Percentiles rank a stretch among this genome's conserved stretches.
These are phyloP conservation scores for Mycena metata DNA, from an alignment of 768 basidiomycete genomes.

Conservation along the genomic window DNA sequence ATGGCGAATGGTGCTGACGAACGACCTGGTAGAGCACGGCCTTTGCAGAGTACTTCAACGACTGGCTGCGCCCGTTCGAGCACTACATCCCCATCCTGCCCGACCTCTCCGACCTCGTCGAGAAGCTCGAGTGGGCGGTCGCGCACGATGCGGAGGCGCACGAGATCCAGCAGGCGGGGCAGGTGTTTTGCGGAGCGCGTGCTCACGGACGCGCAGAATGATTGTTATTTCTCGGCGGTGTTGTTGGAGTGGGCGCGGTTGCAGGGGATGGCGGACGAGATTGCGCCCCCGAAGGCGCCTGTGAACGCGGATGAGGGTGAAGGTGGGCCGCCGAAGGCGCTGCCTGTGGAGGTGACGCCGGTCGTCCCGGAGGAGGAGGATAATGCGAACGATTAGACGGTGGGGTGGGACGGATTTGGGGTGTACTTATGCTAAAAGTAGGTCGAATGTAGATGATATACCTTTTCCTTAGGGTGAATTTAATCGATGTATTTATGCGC, in stretches of 20 bases:
- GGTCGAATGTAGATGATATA: too few relatives aligned
- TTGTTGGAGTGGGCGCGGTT: slow-evolving; percentile 34
- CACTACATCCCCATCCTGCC: slow-evolving; percentile 35
- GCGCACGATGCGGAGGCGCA: slow-evolving; percentile 30
- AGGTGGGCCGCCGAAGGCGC: too few relatives aligned
- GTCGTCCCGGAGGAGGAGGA: too few relatives aligned
- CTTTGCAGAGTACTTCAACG: slow-evolving; percentile 34
- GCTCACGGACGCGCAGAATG: slow-evolving; percentile 32
- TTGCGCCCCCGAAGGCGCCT: background rate
- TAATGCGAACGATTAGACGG: too few relatives aligned
- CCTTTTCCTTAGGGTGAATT: too few relatives aligned
- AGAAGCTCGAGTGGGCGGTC: slow-evolving; percentile 33
- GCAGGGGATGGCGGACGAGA: slow-evolving; percentile 9
- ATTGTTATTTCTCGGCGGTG: slow-evolving; percentile 31
- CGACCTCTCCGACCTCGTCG: slow-evolving; percentile 36
- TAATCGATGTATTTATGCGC: too few relatives aligned
- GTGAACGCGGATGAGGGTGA: background rate
- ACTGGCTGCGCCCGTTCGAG: slow-evolving; percentile 35
- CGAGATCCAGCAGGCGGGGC: slow-evolving; percentile 32
- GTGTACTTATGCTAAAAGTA: too few relatives aligned
- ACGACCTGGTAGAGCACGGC: slow-evolving; percentile 14
- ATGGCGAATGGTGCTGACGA: background rate
- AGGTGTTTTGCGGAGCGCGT: slow-evolving; percentile 31
- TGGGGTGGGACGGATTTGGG: too few relatives aligned
- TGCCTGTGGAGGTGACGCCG: too few relatives aligned